phyloP scores from a whole-genome alignment of 2,329 filamentous ascomycete species.

The Drechslerella coelobrocha region DNA sequence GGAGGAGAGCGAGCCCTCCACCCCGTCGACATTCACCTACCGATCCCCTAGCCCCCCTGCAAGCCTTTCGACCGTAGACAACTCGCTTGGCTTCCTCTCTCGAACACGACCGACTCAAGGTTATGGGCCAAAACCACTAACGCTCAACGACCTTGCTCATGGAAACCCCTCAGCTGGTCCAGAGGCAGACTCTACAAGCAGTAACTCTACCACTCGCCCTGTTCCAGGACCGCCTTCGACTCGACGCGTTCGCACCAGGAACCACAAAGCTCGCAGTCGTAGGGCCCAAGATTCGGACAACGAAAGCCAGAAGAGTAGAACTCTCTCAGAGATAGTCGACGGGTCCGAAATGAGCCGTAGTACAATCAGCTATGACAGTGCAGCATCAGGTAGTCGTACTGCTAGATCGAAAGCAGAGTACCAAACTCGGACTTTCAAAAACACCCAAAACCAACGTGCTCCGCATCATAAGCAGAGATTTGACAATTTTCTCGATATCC shows the following conservation, averaged over 20 bases:
- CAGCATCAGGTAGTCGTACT: background rate
- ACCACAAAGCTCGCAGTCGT: background rate
- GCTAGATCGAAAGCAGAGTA: slow-evolving; percentile 20
- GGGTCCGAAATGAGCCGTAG: slow-evolving; percentile 4
- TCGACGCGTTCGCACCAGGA: slow-evolving; percentile 15
- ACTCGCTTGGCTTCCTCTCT: background rate
- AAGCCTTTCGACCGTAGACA: background rate
- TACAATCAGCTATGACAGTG: slow-evolving; percentile 10
- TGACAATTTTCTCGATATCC: slow-evolving; percentile 20
- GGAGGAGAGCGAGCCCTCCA: background rate
- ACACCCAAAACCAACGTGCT: slow-evolving; percentile 35
- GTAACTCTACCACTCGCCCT: background rate
- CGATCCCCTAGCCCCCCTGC: background rate
- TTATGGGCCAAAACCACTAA: background rate
- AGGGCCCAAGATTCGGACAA: background rate
- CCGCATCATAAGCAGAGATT: slow-evolving; percentile 23
- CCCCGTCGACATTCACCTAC: background rate
- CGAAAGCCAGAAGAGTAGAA: slow-evolving; percentile 1
- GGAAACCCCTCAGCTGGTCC: background rate
- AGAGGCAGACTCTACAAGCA: slow-evolving; percentile 7
- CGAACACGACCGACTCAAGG: background rate
- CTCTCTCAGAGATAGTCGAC: background rate
- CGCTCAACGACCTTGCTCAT: background rate
- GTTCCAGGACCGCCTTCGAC: background rate
- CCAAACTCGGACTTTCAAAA: slow-evolving; percentile 27